Base-by-base conservation (phyloP, 139 green algal species). In the Chlamydomonas schloesseri region DNA sequence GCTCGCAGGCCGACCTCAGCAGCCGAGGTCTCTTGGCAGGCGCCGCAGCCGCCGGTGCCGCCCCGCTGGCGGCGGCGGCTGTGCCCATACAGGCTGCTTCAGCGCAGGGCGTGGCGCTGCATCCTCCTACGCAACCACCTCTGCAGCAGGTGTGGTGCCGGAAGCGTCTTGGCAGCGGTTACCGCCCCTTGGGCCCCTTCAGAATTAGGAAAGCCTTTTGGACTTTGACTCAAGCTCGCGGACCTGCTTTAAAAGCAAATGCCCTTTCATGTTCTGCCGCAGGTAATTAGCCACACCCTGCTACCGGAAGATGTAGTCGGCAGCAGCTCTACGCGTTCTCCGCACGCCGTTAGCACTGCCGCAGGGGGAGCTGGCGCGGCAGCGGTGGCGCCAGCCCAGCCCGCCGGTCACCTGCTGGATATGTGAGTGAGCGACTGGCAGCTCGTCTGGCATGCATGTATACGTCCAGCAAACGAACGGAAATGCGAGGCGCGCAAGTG, bases 281-380 rank as follows among this genome's bases (percentile, higher is more conserved):
- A 67, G 34, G 57, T 82, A 1, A 82, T 82, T 33, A 71, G 34
- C 57, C 34, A 82, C 34, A 36, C 21, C 2, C 75, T 82, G 34
- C 33, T 83, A 28, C 76, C 37, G 9, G 17, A 26, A 28, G 58
- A 83, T 62, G 60, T 60, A 10, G 76, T 47, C 1, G 76, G 75
- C 29, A 34, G 1, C 15, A 13, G n/a, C 73, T 9, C 47, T 29
- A 37, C 36, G 3, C 18, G 13, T 37, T 14, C 69, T 29, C 33
- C 70, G 15, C 68, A 50, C 31, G 13, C 8, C 26, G 31, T 53
- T 31, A 73, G 42, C 42, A 50, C 42, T 50, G 68, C 68, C 24
- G 67, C 9, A 28, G 31, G 2, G 28, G 13, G 15, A 1, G 31
- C 31, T 5, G 67, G 15, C 3, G 5, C 6, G 24, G 31, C 26